Base-by-base conservation (phyloP, 1,139 yeast genomes). In the Zhuliangozyma blackwelliae region DNA sequence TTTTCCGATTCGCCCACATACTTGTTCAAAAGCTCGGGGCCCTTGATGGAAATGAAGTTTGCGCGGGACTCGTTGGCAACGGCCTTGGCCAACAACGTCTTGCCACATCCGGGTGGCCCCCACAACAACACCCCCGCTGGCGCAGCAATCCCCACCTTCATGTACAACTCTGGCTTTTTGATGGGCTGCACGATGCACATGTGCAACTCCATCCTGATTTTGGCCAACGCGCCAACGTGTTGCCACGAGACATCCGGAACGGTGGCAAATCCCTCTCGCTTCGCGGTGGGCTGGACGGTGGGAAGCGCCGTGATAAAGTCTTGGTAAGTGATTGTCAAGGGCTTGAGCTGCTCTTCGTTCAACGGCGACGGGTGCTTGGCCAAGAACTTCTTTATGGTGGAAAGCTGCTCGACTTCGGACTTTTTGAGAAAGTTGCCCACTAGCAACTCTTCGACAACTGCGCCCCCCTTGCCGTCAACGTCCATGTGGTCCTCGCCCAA, bases 91-190 rank as follows among this genome's bases (percentile, higher is more conserved):
- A 92, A 68, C 39, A 92, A 68, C 0, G 98, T 92, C 56, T 92
- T 92, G 72, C 98, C 98, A 66, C 97, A 92, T 19, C 98, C 98
- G 2, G 98, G 98, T 2, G 98, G 99, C 0, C 99, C 99, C 98
- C 98, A 92, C 71, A 92, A 75, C 16, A 92, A 65, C 0, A 92
- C 98, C 38, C 99, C 99, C 0, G 97, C 90, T 1, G 98, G 97
- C 0, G 97, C 96, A 37, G 89, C 79, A 28, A 92, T 90, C 59
- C 99, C 99, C 8, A 92, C 97, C 45, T 82, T 80, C 45, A 79
- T 80, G 54, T 85, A 92, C 13, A 92, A 65, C 46, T 90, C 97
- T 1, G 99, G 99, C 47, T 89, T 79, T 51, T 84, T 82, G 48
- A 92, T 90, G 1, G 98, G 98, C 55, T 90, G 97, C 1, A 94